Evolutionary conservation across 2,329 filamentous ascomycete genomes (phyloP).

Genomic region (Botryotinia convoluta): DNA sequence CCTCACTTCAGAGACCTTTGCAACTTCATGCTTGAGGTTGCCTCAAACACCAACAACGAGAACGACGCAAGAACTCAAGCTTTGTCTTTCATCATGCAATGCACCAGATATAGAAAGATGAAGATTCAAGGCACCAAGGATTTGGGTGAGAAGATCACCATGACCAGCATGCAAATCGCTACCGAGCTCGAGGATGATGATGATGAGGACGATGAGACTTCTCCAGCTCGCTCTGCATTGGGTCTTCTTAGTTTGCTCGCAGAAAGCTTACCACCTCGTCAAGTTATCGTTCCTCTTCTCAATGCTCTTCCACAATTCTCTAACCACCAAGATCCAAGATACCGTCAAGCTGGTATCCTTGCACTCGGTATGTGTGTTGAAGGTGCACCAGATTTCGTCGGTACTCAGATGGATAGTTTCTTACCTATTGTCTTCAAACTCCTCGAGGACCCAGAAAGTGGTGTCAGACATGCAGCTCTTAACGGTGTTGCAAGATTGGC

Average conservation of each 20-base stretch:
- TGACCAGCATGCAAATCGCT: slow-evolving; percentile 83
- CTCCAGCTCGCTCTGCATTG: slow-evolving; percentile 80
- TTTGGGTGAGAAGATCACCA: slow-evolving; percentile 81
- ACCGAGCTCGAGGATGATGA: slow-evolving; percentile 81
- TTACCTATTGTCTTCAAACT: slow-evolving; percentile 82
- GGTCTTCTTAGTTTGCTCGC: slow-evolving; percentile 86
- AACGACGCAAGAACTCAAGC: slow-evolving; percentile 88
- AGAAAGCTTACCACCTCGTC: slow-evolving; percentile 83
- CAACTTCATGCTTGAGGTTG: slow-evolving; percentile 89
- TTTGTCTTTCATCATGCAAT: slow-evolving; percentile 90
- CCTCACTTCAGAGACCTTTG: slow-evolving; percentile 86
- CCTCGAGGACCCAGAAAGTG: slow-evolving; percentile 77
- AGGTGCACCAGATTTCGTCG: slow-evolving; percentile 95
- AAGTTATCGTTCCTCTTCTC: slow-evolving; percentile 89
- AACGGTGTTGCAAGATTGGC: slow-evolving; percentile 86
- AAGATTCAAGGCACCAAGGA: slow-evolving; percentile 87
- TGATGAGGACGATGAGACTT: slow-evolving; percentile 72
- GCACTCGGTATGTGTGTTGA: slow-evolving; percentile 92
- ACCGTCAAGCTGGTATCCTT: slow-evolving; percentile 86
- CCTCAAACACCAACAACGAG: slow-evolving; percentile 70
- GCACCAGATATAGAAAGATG: slow-evolving; percentile 86
- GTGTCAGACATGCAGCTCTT: slow-evolving; percentile 82
- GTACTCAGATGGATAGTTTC: slow-evolving; percentile 82
- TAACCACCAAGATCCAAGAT: slow-evolving; percentile 68
- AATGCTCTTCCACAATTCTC: slow-evolving; percentile 83